A percentile compares a stretch with the other conserved stretches of the same genome.
These are phyloP conservation scores for Eucalyptus decipiens DNA, from an alignment of 345 rosid species.

Conservation along the genomic window DNA sequence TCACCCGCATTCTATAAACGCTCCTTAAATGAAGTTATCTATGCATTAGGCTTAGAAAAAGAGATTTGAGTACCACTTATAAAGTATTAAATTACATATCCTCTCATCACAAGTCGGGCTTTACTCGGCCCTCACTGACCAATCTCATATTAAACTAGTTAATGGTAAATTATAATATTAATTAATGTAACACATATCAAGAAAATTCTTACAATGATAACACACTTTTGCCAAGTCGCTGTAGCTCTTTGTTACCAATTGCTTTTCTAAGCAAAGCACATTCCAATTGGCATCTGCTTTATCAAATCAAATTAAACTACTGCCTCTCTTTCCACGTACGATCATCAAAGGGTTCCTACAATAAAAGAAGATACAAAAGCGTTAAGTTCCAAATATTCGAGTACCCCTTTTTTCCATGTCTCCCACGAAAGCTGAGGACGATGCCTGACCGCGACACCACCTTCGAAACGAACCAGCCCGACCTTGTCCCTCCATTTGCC, in stretches of 20 bases:
- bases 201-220: no score
- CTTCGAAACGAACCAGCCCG: neutral
- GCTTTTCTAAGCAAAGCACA: neutral
- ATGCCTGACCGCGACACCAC: neutral
- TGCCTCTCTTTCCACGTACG: neutral
- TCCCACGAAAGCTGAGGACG: neutral
- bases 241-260: neutral
- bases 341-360: neutral
- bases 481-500: neutral
- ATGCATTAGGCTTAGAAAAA: no score
- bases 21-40: no score
- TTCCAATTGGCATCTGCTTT: neutral
- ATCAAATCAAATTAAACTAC: neutral
- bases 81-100: no score
- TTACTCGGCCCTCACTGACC: accelerated
- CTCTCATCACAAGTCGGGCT: accelerated
- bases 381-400: neutral
- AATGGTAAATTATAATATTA: accelerated
- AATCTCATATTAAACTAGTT: no score
- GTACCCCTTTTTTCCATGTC: neutral
- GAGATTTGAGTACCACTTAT: accelerated
- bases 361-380: neutral
- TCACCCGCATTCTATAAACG: accelerated
- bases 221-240: neutral
- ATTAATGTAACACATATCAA: accelerated